These are phyloP conservation scores for Bauhinia variegata DNA, from an alignment of 306 rosid genomes.

Conservation along the genomic window DNA sequence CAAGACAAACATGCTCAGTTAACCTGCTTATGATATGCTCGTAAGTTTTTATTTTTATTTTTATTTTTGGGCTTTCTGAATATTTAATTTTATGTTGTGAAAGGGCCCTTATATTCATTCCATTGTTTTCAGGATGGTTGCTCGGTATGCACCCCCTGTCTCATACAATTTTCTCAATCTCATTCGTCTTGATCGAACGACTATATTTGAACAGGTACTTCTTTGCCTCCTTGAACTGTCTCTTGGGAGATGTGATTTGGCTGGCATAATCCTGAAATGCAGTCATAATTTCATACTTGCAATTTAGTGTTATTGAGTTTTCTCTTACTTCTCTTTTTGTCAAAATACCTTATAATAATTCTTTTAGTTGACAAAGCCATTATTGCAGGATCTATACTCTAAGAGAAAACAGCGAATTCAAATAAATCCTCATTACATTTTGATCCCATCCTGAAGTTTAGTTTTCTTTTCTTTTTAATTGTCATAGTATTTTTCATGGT, in stretches of 20 bases:
- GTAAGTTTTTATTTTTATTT: conserved; percentile 66
- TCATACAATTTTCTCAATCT: conserved; percentile 96
- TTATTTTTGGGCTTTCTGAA: conserved; percentile 29
- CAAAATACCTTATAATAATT: conserved; percentile 3
- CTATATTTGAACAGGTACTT: conserved; percentile 87
- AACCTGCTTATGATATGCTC: conserved; percentile 99
- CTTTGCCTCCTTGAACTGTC: conserved; percentile 4
- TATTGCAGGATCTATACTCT: not conserved
- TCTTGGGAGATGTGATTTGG: not conserved
- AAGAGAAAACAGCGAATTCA: conserved; percentile 2
- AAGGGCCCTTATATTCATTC: conserved; percentile 28
- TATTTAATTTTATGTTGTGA: conserved; percentile 20
- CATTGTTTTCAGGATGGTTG: conserved; percentile 77
- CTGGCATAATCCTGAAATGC: conserved; percentile 20
- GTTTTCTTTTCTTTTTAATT: not conserved
- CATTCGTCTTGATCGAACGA: conserved; percentile 66
- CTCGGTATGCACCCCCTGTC: conserved; percentile 98
- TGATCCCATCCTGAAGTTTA: conserved; percentile 4
- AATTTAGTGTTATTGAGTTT: conserved; percentile 10
- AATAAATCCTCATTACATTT: conserved; percentile 25
- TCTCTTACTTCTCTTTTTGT: not conserved
- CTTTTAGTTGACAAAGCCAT: not conserved
- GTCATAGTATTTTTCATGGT: too few relatives aligned
- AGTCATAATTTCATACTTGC: conserved; percentile 18
- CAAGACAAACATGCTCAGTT: conserved; percentile 92